phyloP scores from a whole-genome alignment of 495 filamentous ascomycete species.

The Penicillium coprophilum region DNA sequence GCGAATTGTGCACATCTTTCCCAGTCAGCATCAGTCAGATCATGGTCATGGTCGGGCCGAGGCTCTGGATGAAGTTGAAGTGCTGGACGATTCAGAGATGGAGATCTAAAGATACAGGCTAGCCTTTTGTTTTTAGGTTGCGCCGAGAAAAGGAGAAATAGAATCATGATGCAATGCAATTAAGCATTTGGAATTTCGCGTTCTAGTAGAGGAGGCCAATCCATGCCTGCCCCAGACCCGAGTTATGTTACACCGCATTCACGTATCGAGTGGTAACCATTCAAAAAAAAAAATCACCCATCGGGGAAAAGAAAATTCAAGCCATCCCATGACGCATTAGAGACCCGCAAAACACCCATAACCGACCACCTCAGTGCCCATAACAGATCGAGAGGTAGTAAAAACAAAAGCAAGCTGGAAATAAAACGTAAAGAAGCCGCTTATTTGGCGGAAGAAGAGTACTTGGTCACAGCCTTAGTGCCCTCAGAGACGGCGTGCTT shows the following conservation, averaged over 20 bases:
- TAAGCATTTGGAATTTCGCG: constrained; percentile 55
- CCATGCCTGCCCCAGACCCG: constrained; percentile 45
- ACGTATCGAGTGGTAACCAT: constrained; percentile 68
- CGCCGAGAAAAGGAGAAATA: constrained; percentile 5
- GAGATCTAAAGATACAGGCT: constrained; percentile 13
- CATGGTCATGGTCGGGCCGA: constrained; percentile 58
- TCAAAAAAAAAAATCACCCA: constrained; percentile 64
- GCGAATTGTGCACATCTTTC: constrained; percentile 71
- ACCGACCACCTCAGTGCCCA: constrained; percentile 61
- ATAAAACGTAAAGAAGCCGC: constrained; percentile 46
- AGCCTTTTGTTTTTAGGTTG: not conserved
- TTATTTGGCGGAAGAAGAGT: constrained; percentile 99
- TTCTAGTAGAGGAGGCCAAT: constrained; percentile 41
- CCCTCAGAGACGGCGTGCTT: constrained; percentile 99
- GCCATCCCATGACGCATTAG: constrained; percentile 90
- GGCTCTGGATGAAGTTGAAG: constrained; percentile 88
- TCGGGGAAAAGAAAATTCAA: constrained; percentile 58
- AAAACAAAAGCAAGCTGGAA: constrained; percentile 50
- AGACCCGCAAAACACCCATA: constrained; percentile 68
- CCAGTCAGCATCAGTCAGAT: constrained; percentile 60
- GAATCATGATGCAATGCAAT: constrained; percentile 43
- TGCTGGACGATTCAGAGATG: constrained; percentile 66
- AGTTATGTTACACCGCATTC: constrained; percentile 75
- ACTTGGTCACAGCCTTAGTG: constrained; percentile 99
- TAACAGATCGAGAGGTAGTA: constrained; percentile 58